Conservation (phyloP, 495 filamentous ascomycete species). For the Penicillium verhagenii region DNA sequence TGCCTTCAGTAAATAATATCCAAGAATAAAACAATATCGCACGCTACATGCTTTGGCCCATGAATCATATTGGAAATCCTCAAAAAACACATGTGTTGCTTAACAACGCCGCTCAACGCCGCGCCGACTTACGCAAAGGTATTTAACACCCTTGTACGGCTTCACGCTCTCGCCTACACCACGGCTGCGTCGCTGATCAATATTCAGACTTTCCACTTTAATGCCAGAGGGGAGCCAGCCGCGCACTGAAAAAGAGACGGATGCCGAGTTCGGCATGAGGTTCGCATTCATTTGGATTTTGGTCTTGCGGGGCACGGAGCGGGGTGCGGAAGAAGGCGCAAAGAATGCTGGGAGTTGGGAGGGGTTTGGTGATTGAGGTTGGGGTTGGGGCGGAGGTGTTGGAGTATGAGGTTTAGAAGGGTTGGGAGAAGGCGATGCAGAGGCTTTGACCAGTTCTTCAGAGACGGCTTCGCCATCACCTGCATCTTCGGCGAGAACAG, state of each 20-base stretch:
- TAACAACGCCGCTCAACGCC: slow-evolving; percentile 68
- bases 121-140: slow-evolving; percentile 81
- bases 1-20: no score
- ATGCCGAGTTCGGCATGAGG: slow-evolving; percentile 87
- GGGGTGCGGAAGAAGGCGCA: slow-evolving; percentile 31
- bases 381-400: slow-evolving; percentile 17
- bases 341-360: slow-evolving; percentile 27
- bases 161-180: slow-evolving; percentile 85
- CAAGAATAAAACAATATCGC: not conserved
- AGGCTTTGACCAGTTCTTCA: slow-evolving; percentile 11
- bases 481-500: slow-evolving; percentile 28
- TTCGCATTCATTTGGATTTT: slow-evolving; percentile 69
- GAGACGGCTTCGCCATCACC: slow-evolving; percentile 18
- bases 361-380: not conserved
- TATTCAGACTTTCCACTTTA: slow-evolving; percentile 81
- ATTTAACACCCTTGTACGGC: slow-evolving; percentile 98
- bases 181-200: slow-evolving; percentile 82
- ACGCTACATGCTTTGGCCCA: slow-evolving; percentile 5
- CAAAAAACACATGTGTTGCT: not conserved
- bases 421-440: slow-evolving; percentile 20
- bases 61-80: not conserved
- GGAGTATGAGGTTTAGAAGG: slow-evolving; percentile 31
- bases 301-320: slow-evolving; percentile 33
- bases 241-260: slow-evolving; percentile 85
- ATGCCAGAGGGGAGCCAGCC: slow-evolving; percentile 96